Conservation (phyloP, 2,329 filamentous ascomycete species). For the Clonostachys rhizophaga region DNA sequence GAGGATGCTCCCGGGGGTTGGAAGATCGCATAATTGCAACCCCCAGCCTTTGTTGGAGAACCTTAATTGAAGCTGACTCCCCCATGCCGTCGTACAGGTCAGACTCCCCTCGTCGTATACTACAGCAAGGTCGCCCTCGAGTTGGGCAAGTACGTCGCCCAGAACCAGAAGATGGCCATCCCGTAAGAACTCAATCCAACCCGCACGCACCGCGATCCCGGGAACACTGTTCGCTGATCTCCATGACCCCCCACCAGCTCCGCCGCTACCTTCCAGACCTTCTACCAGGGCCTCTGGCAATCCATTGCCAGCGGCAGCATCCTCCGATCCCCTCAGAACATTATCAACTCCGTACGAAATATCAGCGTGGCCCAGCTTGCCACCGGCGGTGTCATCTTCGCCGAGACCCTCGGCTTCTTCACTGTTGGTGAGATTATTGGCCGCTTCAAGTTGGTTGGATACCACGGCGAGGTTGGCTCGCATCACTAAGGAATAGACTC, state of each 20-base stretch:
- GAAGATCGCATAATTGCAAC: background rate
- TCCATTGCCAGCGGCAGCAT: constrained; percentile 61
- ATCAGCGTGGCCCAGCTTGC: constrained; percentile 67
- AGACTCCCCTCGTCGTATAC: constrained; percentile 84
- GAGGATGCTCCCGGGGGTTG: no score
- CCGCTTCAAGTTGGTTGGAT: constrained; percentile 90
- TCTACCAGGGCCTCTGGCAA: constrained; percentile 73
- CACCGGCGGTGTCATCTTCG: constrained; percentile 70
- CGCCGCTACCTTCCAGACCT: constrained; percentile 76
- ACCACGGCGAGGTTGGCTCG: constrained; percentile 65
- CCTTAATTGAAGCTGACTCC: constrained; percentile 2
- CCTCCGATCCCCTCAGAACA: constrained; percentile 50
- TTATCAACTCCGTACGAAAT: constrained; percentile 58
- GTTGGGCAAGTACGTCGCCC: constrained; percentile 82
- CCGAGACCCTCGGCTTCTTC: constrained; percentile 95
- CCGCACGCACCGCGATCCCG: background rate
- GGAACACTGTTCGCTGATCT: background rate
- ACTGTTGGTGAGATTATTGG: constrained; percentile 96
- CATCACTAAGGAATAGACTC: constrained; percentile 45
- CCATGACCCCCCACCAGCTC: constrained; percentile 44
- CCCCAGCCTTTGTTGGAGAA: constrained; percentile 1
- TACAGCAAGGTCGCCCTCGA: constrained; percentile 88
- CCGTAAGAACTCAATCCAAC: constrained; percentile 63
- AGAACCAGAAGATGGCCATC: constrained; percentile 85
- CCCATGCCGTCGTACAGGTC: constrained; percentile 15